phyloP scores from a whole-genome alignment of 2,329 filamentous ascomycete species.

The Diaporthe vexans region DNA sequence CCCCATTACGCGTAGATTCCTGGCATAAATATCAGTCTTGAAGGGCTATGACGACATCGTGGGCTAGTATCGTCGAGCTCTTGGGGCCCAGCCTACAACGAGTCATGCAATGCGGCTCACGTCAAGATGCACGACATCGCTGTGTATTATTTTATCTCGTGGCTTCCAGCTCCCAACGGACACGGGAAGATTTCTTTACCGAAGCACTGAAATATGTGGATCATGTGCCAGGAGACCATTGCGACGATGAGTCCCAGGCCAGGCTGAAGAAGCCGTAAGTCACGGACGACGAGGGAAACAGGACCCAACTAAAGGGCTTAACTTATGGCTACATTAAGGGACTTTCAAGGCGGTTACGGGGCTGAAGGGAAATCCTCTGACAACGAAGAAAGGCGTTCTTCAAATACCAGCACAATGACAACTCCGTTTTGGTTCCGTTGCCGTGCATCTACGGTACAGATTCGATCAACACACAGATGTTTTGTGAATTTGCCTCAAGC shows the following conservation, averaged over 20 bases:
- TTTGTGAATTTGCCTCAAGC: too few species aligned
- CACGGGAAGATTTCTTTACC: too few species aligned
- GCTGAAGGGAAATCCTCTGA: neutral
- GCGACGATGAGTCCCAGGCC: neutral
- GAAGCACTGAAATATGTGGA: neutral
- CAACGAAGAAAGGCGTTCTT: neutral
- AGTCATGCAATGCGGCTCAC: slow-evolving; percentile 8
- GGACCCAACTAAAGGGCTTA: neutral
- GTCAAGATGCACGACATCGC: neutral
- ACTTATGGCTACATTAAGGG: too few species aligned
- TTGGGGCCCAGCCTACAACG: neutral
- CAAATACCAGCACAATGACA: neutral
- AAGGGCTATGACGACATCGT: slow-evolving; percentile 10
- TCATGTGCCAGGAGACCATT: neutral
- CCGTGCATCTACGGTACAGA: neutral
- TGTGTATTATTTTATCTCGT: neutral
- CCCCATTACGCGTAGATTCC: slow-evolving; percentile 18
- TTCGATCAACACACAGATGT: too few species aligned
- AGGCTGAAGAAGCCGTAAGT: neutral
- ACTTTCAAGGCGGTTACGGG: neutral
- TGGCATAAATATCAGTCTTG: neutral
- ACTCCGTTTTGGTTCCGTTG: neutral
- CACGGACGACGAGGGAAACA: neutral
- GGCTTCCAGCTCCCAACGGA: too few species aligned
- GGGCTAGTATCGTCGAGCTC: too few species aligned